Conservation (phyloP, 2,329 filamentous ascomycete species). For the Phialemonium atrogriseum region DNA sequence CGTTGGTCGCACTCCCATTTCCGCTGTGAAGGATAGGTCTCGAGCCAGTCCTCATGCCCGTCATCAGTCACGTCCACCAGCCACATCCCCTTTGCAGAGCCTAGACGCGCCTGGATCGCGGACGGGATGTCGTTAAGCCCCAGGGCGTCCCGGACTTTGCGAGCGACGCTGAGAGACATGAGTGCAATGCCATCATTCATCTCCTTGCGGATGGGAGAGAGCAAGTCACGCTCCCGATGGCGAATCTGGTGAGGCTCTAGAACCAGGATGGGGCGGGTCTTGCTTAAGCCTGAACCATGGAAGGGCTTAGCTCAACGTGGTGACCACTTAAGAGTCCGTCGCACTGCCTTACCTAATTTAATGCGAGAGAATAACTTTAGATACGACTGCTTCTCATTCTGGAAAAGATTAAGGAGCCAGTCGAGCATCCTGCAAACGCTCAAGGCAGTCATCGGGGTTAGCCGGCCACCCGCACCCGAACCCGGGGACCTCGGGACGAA, state of each 20-base stretch:
- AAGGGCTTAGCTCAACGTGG: too few relatives aligned
- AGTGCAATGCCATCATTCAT: conserved; percentile 62
- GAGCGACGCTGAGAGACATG: conserved; percentile 54
- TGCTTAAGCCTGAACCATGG: conserved; percentile 39
- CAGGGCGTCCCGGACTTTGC: conserved; percentile 39
- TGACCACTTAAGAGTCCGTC: too few relatives aligned
- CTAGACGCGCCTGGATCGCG: conserved; percentile 62
- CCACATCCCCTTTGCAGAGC: conserved; percentile 71
- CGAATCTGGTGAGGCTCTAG: conserved; percentile 39
- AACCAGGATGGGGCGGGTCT: conserved; percentile 35
- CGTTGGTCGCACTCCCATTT: conserved; percentile 53
- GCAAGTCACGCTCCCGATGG: conserved; percentile 26
- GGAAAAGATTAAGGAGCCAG: conserved; percentile 40
- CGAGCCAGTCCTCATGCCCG: conserved; percentile 51
- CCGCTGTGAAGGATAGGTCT: conserved; percentile 56
- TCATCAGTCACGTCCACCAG: conserved; percentile 45
- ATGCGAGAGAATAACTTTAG: conserved; percentile 53
- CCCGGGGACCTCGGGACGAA: conserved; percentile 23
- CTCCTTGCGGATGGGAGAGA: conserved; percentile 30
- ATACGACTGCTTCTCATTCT: conserved; percentile 36
- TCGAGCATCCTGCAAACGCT: conserved; percentile 33
- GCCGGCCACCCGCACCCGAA: not conserved
- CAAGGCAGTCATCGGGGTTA: conserved; percentile 25
- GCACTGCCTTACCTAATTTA: too few relatives aligned
- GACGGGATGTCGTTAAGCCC: conserved; percentile 48